Base-by-base conservation (phyloP, 352 stramenopile genomes). In the Phytopythium sindhum region DNA sequence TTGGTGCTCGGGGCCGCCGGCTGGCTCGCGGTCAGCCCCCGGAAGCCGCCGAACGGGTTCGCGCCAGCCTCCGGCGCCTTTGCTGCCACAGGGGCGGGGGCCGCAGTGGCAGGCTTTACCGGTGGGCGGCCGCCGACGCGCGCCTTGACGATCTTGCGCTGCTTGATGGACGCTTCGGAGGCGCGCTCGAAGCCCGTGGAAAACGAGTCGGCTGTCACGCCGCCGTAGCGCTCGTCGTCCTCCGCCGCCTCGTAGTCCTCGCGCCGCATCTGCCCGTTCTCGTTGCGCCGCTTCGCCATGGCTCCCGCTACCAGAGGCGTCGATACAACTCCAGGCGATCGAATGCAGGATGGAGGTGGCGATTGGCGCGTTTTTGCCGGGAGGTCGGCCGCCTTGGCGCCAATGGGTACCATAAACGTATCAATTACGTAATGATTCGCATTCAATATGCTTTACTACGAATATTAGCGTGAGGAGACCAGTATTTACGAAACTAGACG, bases 231-330 rank as follows among this genome's bases (percentile, higher is more conserved):
- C 50, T 75, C 71, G 47, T 86, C 75, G 47, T 33, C 47, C 26
- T 88, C 75, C 14, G 68, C 67, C 11, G 80, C 81, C 57, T 94
- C 87, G 73, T 90, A 94, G 41, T 96, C 85, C 66, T 96, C 87
- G 37, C 86, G 85, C 66, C 87, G 84, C 77, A 93, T 88, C 72
- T 96, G 87, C 10, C 80, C 83, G 64, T 90, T 90, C 68, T 94
- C 87, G 66, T 80, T 96, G 33, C 82, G 85, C 64, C 87, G 87
- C 84, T 96, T 96, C 10, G 81, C 80, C 83, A 93, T 91, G 57
- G n/a, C 29, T 51, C 39, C 39, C 11, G 39, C 6, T 21, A 21
- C 0, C 14, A 19, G 39, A 44, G 39, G 39, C 14, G 39, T 15
- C 15, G 15, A n/a, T 44, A 0, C 10, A 44, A 44, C 37, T 9